Conservation (phyloP, 805 yeast species). For the Ogataea parapolymorpha region DNA sequence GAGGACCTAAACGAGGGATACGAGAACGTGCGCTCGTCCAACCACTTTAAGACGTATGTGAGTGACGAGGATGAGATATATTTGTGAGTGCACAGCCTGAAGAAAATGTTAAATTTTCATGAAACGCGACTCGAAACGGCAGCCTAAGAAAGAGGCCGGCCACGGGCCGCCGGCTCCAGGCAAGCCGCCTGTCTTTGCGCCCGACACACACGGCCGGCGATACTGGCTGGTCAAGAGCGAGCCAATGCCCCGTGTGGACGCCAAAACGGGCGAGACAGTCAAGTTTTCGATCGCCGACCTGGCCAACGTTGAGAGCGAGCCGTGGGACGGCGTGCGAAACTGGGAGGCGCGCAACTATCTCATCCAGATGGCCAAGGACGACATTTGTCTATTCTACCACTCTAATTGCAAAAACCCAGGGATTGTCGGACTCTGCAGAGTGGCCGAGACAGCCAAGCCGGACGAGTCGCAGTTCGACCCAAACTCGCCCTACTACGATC, state of each 20-base stretch:
- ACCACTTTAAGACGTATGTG: constrained; percentile 21
- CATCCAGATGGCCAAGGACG: constrained; percentile 45
- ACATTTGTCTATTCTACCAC: constrained; percentile 50
- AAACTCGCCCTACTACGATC: constrained; percentile 44
- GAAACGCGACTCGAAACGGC: constrained; percentile 8
- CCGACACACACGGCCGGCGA: constrained; percentile 29
- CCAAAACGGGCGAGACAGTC: constrained; percentile 45
- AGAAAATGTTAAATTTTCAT: constrained; percentile 2
- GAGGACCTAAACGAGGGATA: constrained; percentile 25
- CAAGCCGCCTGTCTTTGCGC: constrained; percentile 33
- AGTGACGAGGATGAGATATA: constrained; percentile 18
- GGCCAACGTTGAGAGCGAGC: constrained; percentile 35
- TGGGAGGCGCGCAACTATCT: constrained; percentile 54
- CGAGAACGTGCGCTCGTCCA: constrained; percentile 17
- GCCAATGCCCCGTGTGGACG: constrained; percentile 47
- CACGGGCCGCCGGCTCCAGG: constrained; percentile 28
- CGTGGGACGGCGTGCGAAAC: constrained; percentile 64
- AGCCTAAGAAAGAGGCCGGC: constrained; percentile 3
- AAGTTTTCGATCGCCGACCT: constrained; percentile 46
- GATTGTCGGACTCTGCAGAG: constrained; percentile 47
- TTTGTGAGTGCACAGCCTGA: constrained; percentile 10
- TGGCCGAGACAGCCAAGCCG: constrained; percentile 35
- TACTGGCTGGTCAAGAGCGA: constrained; percentile 59
- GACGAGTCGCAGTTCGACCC: constrained; percentile 41
- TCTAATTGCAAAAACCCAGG: constrained; percentile 56